These are phyloP conservation scores for Tillandsia leiboldiana DNA, from an alignment of 176 grass and related monocot species.

Conservation along the genomic window DNA sequence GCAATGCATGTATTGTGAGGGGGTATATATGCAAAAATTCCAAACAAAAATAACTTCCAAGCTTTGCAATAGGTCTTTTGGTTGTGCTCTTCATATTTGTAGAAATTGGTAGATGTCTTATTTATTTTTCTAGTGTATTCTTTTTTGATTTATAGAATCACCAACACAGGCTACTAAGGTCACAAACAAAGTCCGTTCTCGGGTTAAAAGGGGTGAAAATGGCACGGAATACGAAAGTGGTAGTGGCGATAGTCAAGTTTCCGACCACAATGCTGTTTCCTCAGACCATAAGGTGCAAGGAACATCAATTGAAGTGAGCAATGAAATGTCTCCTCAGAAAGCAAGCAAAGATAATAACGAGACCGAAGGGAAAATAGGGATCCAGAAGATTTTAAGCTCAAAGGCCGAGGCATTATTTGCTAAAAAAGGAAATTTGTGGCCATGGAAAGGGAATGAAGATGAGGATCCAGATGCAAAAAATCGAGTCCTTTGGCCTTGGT, in stretches of 20 bases:
- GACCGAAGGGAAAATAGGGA: constrained; percentile 51
- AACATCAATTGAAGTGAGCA: constrained; percentile 45
- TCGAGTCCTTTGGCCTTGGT: constrained; percentile 52
- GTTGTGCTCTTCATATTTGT: too few relatives aligned
- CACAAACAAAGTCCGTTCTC: constrained; percentile 92
- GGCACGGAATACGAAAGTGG: constrained; percentile 45
- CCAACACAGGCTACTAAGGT: constrained; percentile 85
- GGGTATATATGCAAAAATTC: too few relatives aligned
- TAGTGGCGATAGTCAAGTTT: constrained; percentile 37
- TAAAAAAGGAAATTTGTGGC: constrained; percentile 77
- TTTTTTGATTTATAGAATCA: constrained; percentile 62
- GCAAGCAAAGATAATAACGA: constrained; percentile 36
- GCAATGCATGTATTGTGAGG: too few relatives aligned
- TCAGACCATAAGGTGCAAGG: constrained; percentile 54
- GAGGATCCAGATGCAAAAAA: constrained; percentile 31
- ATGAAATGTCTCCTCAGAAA: constrained; percentile 47
- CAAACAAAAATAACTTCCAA: too few relatives aligned
- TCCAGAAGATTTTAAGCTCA: constrained; percentile 79
- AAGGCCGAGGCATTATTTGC: constrained; percentile 88
- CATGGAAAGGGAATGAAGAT: constrained; percentile 82
- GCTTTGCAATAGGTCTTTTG: too few relatives aligned
- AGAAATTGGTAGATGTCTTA: too few relatives aligned
- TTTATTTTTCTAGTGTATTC: constrained; percentile 24
- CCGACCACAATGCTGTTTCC: constrained; percentile 28
- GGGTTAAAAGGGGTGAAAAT: constrained; percentile 49